These are phyloP conservation scores for Pogostemon cablin DNA, from an alignment of 257 asterid species.

Conservation along the genomic window DNA sequence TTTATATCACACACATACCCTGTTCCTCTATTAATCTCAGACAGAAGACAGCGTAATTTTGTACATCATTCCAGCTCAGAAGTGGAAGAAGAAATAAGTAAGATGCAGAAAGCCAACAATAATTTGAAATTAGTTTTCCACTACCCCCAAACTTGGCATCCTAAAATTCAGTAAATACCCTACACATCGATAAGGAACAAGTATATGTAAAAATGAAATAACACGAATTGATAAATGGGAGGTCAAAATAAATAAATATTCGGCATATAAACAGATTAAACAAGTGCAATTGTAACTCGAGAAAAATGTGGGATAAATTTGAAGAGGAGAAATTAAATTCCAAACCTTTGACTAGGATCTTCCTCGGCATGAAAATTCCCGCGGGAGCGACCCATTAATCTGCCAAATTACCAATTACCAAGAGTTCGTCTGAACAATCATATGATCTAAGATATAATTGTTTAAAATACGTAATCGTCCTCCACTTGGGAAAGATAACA, in stretches of 20 bases:
- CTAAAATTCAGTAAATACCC: not conserved
- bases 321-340: not conserved
- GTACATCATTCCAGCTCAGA: conserved; percentile 3
- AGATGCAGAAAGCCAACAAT: not conserved
- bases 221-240: not conserved
- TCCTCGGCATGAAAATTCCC: conserved; percentile 80
- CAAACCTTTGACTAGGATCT: conserved; percentile 84
- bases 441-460: conserved; percentile 14
- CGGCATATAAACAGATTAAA: conserved; percentile 6
- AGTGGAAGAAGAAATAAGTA: conserved; percentile 20
- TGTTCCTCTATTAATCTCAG: not conserved
- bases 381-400: conserved; percentile 88
- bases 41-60: not conserved
- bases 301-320: conserved; percentile 19
- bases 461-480: not conserved
- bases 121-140: not conserved
- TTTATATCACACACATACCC: not conserved
- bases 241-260: not conserved
- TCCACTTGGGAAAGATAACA: no score
- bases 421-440: conserved; percentile 19
- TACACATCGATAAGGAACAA: not conserved
- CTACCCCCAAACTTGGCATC: conserved; percentile 4
- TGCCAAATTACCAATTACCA: conserved; percentile 19
- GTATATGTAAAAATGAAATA: not conserved
- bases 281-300: conserved; percentile 2